phyloP scores from a whole-genome alignment of 2,329 filamentous ascomycete species.

The Juglanconis sp. region DNA sequence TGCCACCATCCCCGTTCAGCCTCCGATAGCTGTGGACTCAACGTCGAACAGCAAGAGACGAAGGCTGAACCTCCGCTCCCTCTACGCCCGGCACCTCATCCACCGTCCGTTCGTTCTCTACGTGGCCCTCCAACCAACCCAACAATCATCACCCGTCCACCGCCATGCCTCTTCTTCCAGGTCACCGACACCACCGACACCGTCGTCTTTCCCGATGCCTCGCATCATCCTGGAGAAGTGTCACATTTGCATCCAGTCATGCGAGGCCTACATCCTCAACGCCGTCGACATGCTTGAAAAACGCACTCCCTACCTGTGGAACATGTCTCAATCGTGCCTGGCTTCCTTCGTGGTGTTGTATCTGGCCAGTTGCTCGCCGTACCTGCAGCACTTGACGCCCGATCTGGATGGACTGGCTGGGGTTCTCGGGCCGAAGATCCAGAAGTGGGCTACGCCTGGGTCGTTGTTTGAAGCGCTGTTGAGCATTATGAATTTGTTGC shows the following conservation, averaged over 20 bases:
- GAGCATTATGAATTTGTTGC: constrained; percentile 23
- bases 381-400: constrained; percentile 26
- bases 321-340: constrained; percentile 32
- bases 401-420: constrained; percentile 28
- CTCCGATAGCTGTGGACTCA: constrained; percentile 52
- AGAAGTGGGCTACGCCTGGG: constrained; percentile 30
- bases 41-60: constrained; percentile 61
- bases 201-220: constrained; percentile 11
- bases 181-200: constrained; percentile 5
- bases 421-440: constrained; percentile 27
- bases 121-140: constrained; percentile 24
- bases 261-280: constrained; percentile 33
- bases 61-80: constrained; percentile 70
- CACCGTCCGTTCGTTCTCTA: constrained; percentile 55
- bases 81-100: constrained; percentile 67
- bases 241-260: constrained; percentile 32
- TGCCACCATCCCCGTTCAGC: constrained; percentile 39
- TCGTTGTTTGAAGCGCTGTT: constrained; percentile 31
- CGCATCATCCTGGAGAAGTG: constrained; percentile 33
- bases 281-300: constrained; percentile 33
- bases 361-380: constrained; percentile 29
- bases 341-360: constrained; percentile 32
- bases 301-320: constrained; percentile 37
- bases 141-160: constrained; percentile 4
- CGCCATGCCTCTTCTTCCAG: neutral